A percentile compares a stretch with the other conserved stretches of the same genome.
These are phyloP conservation scores for Passalora sequoiae DNA, from an alignment of 2,329 filamentous ascomycete genomes.

Conservation along the genomic window DNA sequence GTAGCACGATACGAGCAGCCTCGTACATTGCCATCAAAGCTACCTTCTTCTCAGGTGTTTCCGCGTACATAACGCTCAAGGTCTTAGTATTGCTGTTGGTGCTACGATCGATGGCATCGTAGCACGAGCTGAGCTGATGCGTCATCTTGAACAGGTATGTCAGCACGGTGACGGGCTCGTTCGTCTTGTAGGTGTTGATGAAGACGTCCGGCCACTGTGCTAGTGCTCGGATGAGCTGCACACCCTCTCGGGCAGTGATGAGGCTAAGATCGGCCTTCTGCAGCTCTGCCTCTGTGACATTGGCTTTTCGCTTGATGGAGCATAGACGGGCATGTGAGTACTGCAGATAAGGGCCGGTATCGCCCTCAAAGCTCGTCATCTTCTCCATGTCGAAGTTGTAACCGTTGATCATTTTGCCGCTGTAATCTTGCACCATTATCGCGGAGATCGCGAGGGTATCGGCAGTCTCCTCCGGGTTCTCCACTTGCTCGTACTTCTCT, in stretches of 20 bases:
- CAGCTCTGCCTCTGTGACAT: conserved; percentile 51
- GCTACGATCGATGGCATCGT: conserved; percentile 55
- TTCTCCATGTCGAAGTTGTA: conserved; percentile 72
- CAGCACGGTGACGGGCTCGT: conserved; percentile 66
- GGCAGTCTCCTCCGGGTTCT: conserved; percentile 72
- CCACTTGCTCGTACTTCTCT: conserved; percentile 84
- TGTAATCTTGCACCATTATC: conserved; percentile 98
- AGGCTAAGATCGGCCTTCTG: conserved; percentile 60
- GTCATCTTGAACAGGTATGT: conserved; percentile 83
- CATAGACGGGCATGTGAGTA: conserved; percentile 71
- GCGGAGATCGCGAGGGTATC: conserved; percentile 88
- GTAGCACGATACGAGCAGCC: conserved; percentile 66
- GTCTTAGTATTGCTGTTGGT: conserved; percentile 36
- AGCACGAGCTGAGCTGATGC: conserved; percentile 71
- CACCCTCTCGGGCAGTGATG: conserved; percentile 65
- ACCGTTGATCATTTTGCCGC: conserved; percentile 75
- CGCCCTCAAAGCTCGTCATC: conserved; percentile 80
- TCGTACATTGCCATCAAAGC: conserved; percentile 75
- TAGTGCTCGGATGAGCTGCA: conserved; percentile 69
- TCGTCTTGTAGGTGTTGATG: conserved; percentile 75
- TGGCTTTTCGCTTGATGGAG: conserved; percentile 55
- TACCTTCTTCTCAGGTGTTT: conserved; percentile 59
- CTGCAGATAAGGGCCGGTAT: conserved; percentile 80
- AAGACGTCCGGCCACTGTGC: conserved; percentile 81
- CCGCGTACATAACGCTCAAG: conserved; percentile 73